Conservation (phyloP, 176 grass and related monocot genomes). For the Aegilops bicornis region DNA sequence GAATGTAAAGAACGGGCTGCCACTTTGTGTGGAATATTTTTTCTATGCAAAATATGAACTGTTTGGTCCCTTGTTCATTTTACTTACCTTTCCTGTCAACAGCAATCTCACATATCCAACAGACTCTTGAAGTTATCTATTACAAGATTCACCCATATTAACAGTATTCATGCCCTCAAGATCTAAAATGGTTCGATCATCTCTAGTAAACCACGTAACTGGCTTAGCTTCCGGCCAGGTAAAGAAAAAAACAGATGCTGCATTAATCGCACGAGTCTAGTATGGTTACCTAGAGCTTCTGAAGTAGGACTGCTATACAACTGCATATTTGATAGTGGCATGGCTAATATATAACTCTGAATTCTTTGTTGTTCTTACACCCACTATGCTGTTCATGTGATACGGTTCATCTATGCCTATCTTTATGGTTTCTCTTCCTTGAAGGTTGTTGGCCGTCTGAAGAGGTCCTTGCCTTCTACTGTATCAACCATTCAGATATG, state of each 20-base stretch:
- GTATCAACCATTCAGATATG: slow-evolving; percentile 59
- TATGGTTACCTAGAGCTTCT: background rate
- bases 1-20: background rate
- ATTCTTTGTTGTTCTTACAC: slow-evolving; percentile 6
- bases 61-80: background rate
- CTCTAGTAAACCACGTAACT: background rate
- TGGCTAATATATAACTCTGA: slow-evolving; percentile 21
- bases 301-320: background rate
- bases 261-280: slow-evolving; percentile 5
- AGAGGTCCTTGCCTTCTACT: slow-evolving; percentile 96
- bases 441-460: slow-evolving; percentile 96
- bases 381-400: background rate
- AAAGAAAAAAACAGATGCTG: background rate
- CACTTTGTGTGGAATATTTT: background rate
- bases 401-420: background rate
- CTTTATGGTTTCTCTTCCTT: background rate
- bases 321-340: background rate
- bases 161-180: background rate
- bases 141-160: background rate
- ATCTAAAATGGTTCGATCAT: background rate
- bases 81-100: background rate
- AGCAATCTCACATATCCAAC: background rate
- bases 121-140: background rate
- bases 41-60: slow-evolving; percentile 5
- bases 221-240: slow-evolving; percentile 2